Base-by-base conservation (phyloP, 2,329 filamentous ascomycete genomes). In the Catunica adiposa region DNA sequence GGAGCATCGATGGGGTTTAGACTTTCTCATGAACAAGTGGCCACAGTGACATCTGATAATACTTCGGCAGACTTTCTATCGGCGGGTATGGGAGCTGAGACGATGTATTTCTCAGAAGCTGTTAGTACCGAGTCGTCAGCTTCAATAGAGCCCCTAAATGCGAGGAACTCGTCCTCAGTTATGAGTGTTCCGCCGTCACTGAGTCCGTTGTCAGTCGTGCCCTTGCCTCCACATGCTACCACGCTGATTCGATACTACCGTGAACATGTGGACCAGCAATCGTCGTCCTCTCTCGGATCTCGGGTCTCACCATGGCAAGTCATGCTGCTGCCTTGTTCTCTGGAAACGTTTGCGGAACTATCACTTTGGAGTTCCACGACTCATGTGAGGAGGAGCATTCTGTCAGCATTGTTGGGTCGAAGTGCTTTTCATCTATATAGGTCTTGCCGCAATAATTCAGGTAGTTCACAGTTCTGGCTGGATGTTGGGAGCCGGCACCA, bases 221-320 rank as follows among this genome's bases (percentile, higher is more conserved):
- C 40, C 15, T 34, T 61, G 8, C 59, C 58, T 8, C 46, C 48
- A 48, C 47, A 67, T 40, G 62, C 66, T 1, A 62, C 62, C 1
- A 47, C 67, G 6, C 61, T 68, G 3, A 51, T 34, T 11, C 62
- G 64, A 0, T 64, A 66, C 54, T 65, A 66, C 51, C 64, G 62
- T 46, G 54, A 60, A 23, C 56, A 61, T 29, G 64, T 61, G 55
- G 61, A 69, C 1, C 63, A 68, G n/a, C 61, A 59, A 4, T 51
- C 62, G n/a, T 63, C 62, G 50, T 65, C 61, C 7, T 65, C 63
- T 8, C 56, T 65, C 52, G 38, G 64, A 54, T 63, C 67, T 22
- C 64, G 65, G 1, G 70, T 70, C 54, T 71, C 70, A 0, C 71
- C 70, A 0, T 73, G 71, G 70, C 66, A 71, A 48, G 61, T 71